Base-by-base conservation (phyloP, 768 basidiomycete species). In the Hygrophorus russula region DNA sequence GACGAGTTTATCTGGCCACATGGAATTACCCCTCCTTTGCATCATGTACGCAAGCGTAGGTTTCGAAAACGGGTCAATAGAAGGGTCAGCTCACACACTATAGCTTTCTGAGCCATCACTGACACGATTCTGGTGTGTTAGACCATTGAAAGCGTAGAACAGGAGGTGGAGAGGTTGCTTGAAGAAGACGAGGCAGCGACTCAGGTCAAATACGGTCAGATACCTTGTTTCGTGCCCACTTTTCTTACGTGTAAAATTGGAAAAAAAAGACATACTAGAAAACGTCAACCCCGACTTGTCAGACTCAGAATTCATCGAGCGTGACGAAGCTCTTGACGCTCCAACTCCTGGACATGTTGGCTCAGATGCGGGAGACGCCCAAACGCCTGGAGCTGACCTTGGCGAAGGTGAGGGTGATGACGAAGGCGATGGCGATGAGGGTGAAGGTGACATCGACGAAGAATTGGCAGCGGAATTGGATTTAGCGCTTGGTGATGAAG, bases 1-100 rank as follows among this genome's bases (percentile, higher is more conserved):
- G 90, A 96, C 51, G 93, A 97, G 51, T 97, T 93, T 60, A 90
- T 97, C 44, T 99, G 88, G 83, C 92, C 87, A 0, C 93, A 98
- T 54, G 96, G 96, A 2, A 69, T 98, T 36, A 96, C 93, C 0
- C 94, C 94, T 39, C 94, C 96, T 1, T 62, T 99, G 44, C 80
- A 86, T 50, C 80, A 93, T 55, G 89, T 79, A 36, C 75, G 94
- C 44, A 96, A 96, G 61, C 74, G 94, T 31, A 69, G 96, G 35
- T 98, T 97, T 64, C 74, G 94, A 46, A 93, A 91, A 62, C 72
- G 92, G 35, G 79, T 90, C 14, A 92, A 90, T 56, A 72, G 75
- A 59, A 65, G 89, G 52, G 88, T 88, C 52, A 31, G 76, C 66
- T 20, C 15, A 20, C 20, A 18, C 18, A 32, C 15, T 30, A 14